Conservation (phyloP, 192 early-diverging fungal genomes). For the Podila verticillata region DNA sequence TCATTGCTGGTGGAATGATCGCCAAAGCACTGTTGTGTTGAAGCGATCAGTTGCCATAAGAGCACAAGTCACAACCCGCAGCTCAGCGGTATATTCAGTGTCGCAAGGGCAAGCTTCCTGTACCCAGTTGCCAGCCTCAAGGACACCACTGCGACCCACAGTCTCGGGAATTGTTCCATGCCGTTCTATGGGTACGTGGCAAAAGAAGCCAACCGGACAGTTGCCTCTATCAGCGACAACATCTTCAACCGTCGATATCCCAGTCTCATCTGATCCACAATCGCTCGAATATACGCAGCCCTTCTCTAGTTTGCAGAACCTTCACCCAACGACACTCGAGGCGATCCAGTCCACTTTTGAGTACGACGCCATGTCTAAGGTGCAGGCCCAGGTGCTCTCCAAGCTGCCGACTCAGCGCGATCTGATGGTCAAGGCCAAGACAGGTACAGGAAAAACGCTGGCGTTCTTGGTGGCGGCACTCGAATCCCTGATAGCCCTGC, state of each 20-base stretch:
- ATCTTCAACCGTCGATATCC: too few species aligned
- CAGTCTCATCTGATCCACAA: too few species aligned
- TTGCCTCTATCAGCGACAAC: too few species aligned
- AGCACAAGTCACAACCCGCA: too few species aligned
- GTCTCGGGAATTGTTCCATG: background rate
- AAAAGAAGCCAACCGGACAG: background rate
- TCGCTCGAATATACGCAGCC: slow-evolving; percentile 36
- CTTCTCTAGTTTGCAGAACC: slow-evolving; percentile 56
- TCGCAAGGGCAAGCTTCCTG: too few species aligned
- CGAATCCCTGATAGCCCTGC: slow-evolving; percentile 68
- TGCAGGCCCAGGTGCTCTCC: slow-evolving; percentile 81
- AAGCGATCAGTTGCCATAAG: too few species aligned
- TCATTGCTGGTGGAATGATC: too few species aligned
- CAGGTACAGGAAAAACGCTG: slow-evolving; percentile 96
- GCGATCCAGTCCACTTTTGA: slow-evolving; percentile 74
- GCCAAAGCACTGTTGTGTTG: too few species aligned
- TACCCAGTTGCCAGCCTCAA: too few species aligned
- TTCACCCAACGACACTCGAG: slow-evolving; percentile 57
- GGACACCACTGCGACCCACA: too few species aligned
- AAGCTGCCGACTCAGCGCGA: slow-evolving; percentile 76
- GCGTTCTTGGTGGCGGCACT: slow-evolving; percentile 92
- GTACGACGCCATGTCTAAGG: slow-evolving; percentile 81
- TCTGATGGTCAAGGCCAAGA: slow-evolving; percentile 94
- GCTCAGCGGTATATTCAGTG: too few species aligned
- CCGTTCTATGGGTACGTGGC: background rate